phyloP scores from a whole-genome alignment of 2,329 filamentous ascomycete genomes.

The Aspergillus latus region DNA sequence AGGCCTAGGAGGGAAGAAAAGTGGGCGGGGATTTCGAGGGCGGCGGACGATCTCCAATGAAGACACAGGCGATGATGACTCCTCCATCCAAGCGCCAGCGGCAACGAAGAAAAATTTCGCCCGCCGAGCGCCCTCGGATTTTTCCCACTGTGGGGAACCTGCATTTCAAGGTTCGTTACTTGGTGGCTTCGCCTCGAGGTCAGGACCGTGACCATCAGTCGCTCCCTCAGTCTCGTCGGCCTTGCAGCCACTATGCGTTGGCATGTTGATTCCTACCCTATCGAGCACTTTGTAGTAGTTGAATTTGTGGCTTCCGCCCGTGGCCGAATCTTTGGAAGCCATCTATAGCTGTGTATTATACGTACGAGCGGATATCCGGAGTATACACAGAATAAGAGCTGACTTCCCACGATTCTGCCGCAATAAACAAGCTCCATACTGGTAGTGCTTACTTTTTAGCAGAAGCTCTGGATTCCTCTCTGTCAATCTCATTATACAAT shows the following conservation, averaged over 20 bases:
- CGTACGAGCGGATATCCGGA: background rate
- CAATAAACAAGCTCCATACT: background rate
- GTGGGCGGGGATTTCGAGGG: slow-evolving; percentile 25
- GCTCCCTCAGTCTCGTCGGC: slow-evolving; percentile 16
- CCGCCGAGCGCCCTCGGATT: slow-evolving; percentile 16
- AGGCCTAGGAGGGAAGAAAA: slow-evolving; percentile 22
- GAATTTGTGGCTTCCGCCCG: background rate
- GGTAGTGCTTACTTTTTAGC: too few relatives aligned
- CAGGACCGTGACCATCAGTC: background rate
- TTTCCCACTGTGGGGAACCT: slow-evolving; percentile 24
- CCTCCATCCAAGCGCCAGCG: slow-evolving; percentile 17
- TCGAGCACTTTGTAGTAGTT: background rate
- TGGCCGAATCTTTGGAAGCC: background rate
- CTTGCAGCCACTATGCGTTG: slow-evolving; percentile 15
- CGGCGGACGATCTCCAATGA: slow-evolving; percentile 31
- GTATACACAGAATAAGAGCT: background rate
- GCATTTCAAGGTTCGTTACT: slow-evolving; percentile 15
- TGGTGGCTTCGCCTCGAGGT: background rate
- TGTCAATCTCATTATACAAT: too few relatives aligned
- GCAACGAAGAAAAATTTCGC: slow-evolving; percentile 32
- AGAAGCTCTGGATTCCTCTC: too few relatives aligned
- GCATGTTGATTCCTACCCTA: slow-evolving; percentile 15
- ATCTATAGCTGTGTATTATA: background rate
- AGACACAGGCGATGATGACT: slow-evolving; percentile 18
- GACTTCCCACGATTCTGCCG: background rate